Evolutionary conservation across 192 early-diverging fungal genomes (phyloP), one percentile per base, ranked within the genome.

Genomic region (Umbelopsis ramanniana): DNA sequence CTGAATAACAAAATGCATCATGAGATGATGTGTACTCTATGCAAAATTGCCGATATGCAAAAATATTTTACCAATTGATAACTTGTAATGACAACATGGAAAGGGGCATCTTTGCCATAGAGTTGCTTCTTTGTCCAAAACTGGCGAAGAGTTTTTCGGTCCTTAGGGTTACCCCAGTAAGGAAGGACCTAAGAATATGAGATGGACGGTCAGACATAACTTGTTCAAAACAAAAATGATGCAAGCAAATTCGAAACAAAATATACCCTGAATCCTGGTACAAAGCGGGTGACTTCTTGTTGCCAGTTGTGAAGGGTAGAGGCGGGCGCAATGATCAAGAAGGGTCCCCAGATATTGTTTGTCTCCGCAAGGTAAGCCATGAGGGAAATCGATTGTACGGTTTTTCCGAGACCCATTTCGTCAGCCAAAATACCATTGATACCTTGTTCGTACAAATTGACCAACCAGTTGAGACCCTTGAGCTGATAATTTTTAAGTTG

Each of bases 221-320:
- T 46, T 43, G 40, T 11, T 43, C 40, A 43, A 43, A 43, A 5
- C 11, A 43, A 43, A 11, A 7, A 43, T 43, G 6, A 11, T 4
- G 11, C 6, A 12, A 43, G 8, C 40, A 35, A 74, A 21, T 35
- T 54, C 17, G 46, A 66, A n/a, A 52, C 15, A 72, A 50, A 17
- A 53, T 3, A 57, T 21, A 92, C 83, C 70, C 90, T 91, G 68
- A 97, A 89, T 22, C 84, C 84, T 10, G 95, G 95, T 0, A 90
- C 89, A 72, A 95, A 97, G 35, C 86, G 85, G 17, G 89, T 76
- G 33, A 97, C 84, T 82, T 97, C 95, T 72, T 94, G 90, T 77
- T 95, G 92, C 95, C 95, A 97, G 73, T 97, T 97, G 71, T 94
- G 93, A 70, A 97, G 81, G 0, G 94, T 95, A 40, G 94, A 95